Percentiles rank a stretch among this genome's conserved stretches.
These are phyloP conservation scores for Xylariaceae sp. DNA, from an alignment of 2,329 filamentous ascomycete genomes.

Conservation along the genomic window DNA sequence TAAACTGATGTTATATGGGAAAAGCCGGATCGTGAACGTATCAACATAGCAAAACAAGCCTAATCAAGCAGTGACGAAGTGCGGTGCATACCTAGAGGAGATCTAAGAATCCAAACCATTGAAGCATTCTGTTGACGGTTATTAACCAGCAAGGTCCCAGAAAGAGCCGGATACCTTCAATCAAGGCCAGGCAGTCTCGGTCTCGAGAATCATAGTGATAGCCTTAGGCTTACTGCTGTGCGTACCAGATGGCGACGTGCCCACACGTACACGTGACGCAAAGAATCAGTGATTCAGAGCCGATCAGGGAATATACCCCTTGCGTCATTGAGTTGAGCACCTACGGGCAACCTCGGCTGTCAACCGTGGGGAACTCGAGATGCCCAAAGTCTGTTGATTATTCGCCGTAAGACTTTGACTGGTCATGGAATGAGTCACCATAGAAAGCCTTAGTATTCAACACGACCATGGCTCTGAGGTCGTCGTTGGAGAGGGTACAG, in stretches of 20 bases:
- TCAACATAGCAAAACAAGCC: too few species aligned
- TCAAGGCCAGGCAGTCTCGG: too few species aligned
- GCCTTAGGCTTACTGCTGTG: not conserved
- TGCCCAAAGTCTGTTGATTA: not conserved
- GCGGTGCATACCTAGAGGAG: too few species aligned
- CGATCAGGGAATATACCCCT: not conserved
- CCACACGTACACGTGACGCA: not conserved
- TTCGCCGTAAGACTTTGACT: not conserved
- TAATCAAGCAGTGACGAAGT: too few species aligned
- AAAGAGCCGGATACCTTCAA: too few species aligned
- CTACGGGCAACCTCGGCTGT: not conserved
- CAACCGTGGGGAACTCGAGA: not conserved
- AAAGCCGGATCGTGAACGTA: too few species aligned
- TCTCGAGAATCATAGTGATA: too few species aligned
- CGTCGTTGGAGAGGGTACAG: not conserved
- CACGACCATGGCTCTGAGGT: not conserved
- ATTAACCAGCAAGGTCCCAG: too few species aligned
- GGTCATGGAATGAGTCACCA: not conserved
- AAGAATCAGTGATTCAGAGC: not conserved
- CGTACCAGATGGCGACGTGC: not conserved
- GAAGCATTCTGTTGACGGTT: too few species aligned
- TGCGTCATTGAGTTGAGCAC: not conserved
- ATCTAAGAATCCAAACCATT: too few species aligned
- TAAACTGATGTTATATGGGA: too few species aligned
- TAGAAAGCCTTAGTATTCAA: not conserved